Evolutionary conservation across 345 rosid genomes (phyloP), one percentile per base, ranked within the genome.

Genomic region (Lumnitzera racemosa): DNA sequence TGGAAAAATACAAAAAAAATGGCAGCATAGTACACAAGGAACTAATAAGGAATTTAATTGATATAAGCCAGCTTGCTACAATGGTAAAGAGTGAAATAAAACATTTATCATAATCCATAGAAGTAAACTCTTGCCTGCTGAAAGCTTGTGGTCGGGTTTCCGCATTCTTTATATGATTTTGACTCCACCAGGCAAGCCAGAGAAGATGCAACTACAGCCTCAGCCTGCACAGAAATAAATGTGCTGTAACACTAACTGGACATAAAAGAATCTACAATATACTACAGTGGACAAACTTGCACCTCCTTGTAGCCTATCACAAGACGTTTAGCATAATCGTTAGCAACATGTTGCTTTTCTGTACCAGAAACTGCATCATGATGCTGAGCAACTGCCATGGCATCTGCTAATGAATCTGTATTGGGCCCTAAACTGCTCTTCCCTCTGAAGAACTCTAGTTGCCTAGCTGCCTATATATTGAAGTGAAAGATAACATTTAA

Each of bases 311-410:
- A 86, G 65, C 97, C 99, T 53, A 94, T 86, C 31, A 96, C 82
- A 58, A 90, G 76, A 63, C 99, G 81, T 72, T 84, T 87, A 29
- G 90, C 87, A 75, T 94, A 94, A 74, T 94, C 99, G 76, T 84
- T 56, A 64, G 97, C 97, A 65, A 94, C 99, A 23, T 94, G 99
- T 64, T 94, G 96, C 80, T 84, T 76, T 53, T 84, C 88, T 47
- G 99, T 94, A 67, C 97, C 99, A 53, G 86, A 69, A 70, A 94
- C 97, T 52, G 90, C 99, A 57, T 94, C 99, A 66, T 94, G 99
- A 78, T 94, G 99, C 62, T 94, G 99, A 62, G 95, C 89, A 77
- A 83, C 86, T 51, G 97, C 99, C 64, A 94, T 58, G 51, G 97
- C 90, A 81, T 94, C 97, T 5, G 91, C 99, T 70, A 94, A 65